Conservation (phyloP, 176 grass and related monocot species). For the Hordeum marinum region DNA sequence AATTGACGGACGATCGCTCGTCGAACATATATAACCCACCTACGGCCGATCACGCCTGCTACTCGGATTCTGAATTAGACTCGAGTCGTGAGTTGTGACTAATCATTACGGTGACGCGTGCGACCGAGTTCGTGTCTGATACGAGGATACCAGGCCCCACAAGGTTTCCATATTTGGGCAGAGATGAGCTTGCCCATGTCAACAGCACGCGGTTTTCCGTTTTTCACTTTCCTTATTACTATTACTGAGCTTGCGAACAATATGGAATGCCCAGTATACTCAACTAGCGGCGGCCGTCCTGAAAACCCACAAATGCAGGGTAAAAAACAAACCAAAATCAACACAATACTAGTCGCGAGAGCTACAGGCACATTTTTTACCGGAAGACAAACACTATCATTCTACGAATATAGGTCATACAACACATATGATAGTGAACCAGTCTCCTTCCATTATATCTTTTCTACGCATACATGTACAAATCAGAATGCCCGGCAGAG, state of each 20-base stretch:
- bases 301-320: no score
- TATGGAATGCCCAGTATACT: no score
- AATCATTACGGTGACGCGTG: background rate
- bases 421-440: background rate
- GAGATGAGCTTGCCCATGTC: background rate
- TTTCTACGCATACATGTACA: conserved; percentile 40
- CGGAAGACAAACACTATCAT: background rate
- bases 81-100: background rate
- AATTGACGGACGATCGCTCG: background rate
- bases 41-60: background rate
- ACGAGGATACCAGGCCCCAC: background rate
- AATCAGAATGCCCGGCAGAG: background rate
- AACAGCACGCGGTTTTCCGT: background rate
- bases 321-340: background rate
- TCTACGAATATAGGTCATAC: background rate
- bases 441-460: background rate
- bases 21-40: background rate
- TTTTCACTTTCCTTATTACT: background rate
- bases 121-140: background rate
- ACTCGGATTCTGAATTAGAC: background rate
- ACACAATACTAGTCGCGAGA: background rate
- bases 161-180: background rate
- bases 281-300: no score
- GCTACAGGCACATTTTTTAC: background rate
- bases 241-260: background rate